These are phyloP conservation scores for Mollisiaceae sp. DNA, from an alignment of 2,329 filamentous ascomycete species.

Conservation along the genomic window DNA sequence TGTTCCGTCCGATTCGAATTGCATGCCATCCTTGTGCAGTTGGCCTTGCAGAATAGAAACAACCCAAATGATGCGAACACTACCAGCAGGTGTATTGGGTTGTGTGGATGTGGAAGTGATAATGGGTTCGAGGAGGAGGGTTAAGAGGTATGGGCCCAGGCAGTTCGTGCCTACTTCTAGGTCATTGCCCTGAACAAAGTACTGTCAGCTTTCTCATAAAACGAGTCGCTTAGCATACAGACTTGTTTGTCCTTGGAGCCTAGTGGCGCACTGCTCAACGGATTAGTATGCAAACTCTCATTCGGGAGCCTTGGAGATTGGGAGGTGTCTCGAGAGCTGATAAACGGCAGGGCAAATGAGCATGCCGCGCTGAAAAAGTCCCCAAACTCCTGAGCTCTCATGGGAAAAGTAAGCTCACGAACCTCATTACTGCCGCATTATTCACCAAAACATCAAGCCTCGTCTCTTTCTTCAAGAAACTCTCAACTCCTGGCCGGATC, in stretches of 20 bases:
- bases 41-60: neutral
- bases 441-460: slow-evolving; percentile 49
- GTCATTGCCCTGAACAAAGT: slow-evolving; percentile 32
- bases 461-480: slow-evolving; percentile 40
- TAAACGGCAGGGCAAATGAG: too few species aligned
- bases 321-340: too few species aligned
- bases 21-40: neutral
- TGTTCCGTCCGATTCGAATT: neutral
- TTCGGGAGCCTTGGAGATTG: too few species aligned
- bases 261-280: slow-evolving; percentile 38
- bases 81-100: slow-evolving; percentile 28
- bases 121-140: slow-evolving; percentile 32
- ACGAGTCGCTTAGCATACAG: neutral
- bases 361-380: too few species aligned
- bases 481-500: slow-evolving; percentile 36
- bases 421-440: slow-evolving; percentile 52
- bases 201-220: neutral
- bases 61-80: slow-evolving; percentile 40
- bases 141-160: slow-evolving; percentile 34
- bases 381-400: too few species aligned
- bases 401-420: too few species aligned
- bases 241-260: slow-evolving; percentile 45
- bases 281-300: too few species aligned
- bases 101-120: slow-evolving; percentile 23
- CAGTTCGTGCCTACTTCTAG: slow-evolving; percentile 37